Base-by-base conservation (phyloP, 2,329 filamentous ascomycete genomes). In the Berkeleyomyces basicola region DNA sequence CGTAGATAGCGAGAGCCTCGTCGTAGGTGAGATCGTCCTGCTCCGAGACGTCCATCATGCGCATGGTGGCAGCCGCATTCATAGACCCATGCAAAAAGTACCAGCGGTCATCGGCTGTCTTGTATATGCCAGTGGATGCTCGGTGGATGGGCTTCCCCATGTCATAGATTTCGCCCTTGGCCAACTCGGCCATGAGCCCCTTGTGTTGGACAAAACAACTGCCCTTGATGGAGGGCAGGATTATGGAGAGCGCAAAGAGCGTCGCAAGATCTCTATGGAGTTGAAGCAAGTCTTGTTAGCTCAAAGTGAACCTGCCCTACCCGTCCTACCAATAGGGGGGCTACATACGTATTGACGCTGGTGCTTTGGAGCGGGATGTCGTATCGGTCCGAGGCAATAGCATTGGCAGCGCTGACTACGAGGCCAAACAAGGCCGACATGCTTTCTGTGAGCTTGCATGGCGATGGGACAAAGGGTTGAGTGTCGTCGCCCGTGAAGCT, bases 391-490 rank as follows among this genome's bases (percentile, higher is more conserved):
- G 60, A 42, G 11, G 53, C 60, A 49, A 51, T 60, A 10, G 53
- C 65, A 61, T 51, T 67, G 5, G 59, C 67, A 31, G 59, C 44
- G 36, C 46, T 62, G 42, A 61, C 65, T 66, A 65, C 74, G 67
- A 60, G 69, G 67, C 68, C 72, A 71, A 59, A 74, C 63, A 73
- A 64, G 3, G 58, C 71, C 64, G 16, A 74, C 74, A 72, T 75
- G 72, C 67, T 77, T 71, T 69, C 77, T 74, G 16, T 78, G 67
- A 58, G 72, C 70, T 23, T 77, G 73, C 67, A 77, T 72, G 67
- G 77, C 72, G 39, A 65, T 62, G 64, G 58, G 4, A 58, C 49
- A 40, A 65, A 59, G 1, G 49, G 59, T 64, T 71, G 67, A 60
- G 76, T 53, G 31, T 63, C 61, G 11, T 49, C 46, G 1, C 61